Conservation (phyloP, 257 asterid species). For the Ballota nigra region DNA sequence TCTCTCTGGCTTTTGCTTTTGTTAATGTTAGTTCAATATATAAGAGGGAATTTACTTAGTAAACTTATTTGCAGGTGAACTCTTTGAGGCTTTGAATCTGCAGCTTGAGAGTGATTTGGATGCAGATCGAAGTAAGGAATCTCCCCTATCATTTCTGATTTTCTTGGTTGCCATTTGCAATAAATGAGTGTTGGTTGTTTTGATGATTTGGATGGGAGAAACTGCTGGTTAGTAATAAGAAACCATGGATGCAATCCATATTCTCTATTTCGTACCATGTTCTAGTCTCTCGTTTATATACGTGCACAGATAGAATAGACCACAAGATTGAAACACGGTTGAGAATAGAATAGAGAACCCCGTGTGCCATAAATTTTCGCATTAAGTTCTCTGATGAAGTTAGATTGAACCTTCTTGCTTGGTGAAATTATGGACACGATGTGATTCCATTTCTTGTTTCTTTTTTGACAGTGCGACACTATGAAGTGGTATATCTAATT, state of each 20-base stretch:
- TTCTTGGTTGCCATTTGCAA: slow-evolving; percentile 4
- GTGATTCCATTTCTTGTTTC: slow-evolving; percentile 1
- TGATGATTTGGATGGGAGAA: background rate
- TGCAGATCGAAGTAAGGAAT: slow-evolving; percentile 64
- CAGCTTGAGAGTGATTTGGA: slow-evolving; percentile 78
- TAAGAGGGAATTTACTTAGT: background rate
- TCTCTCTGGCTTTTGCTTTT: background rate
- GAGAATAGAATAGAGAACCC: background rate
- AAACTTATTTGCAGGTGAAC: slow-evolving; percentile 60
- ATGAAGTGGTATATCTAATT: slow-evolving; percentile 89
- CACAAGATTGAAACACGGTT: background rate
- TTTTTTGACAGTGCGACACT: slow-evolving; percentile 73
- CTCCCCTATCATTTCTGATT: background rate
- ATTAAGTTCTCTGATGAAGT: background rate
- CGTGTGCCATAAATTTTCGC: background rate
- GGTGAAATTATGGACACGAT: background rate
- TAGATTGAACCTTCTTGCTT: background rate
- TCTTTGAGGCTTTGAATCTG: slow-evolving; percentile 67
- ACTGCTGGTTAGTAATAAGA: background rate
- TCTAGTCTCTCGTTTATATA: background rate
- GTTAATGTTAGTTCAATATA: background rate
- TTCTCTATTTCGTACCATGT: background rate
- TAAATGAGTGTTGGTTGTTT: background rate
- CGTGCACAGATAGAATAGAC: background rate
- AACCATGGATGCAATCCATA: background rate